Evolutionary conservation across 1,284 basidiomycete genomes (phyloP).

Genomic region (Ceratobasidium sp.): DNA sequence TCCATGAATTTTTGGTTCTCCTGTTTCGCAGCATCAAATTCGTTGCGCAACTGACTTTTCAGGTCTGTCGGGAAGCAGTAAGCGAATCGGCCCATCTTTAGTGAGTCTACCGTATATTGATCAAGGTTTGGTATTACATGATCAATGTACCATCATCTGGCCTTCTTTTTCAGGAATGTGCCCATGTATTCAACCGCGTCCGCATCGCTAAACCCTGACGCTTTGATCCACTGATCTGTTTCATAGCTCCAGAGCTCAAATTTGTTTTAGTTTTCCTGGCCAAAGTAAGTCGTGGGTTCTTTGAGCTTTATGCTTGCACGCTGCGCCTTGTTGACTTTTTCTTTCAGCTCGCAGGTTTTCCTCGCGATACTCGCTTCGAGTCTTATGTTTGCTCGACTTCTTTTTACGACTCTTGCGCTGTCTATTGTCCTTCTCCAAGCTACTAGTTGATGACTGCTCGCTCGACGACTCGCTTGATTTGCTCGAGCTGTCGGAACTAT

Average conservation of each 20-base stretch:
- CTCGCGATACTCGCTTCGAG: neutral
- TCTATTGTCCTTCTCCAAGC: neutral
- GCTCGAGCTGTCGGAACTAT: slow-evolving; percentile 3
- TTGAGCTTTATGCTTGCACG: neutral
- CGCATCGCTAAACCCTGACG: neutral
- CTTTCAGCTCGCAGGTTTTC: neutral
- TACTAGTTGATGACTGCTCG: neutral
- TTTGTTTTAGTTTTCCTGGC: slow-evolving; percentile 1
- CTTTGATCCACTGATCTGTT: slow-evolving; percentile 26
- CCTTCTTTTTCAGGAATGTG: slow-evolving; percentile 34
- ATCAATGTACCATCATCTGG: slow-evolving; percentile 24
- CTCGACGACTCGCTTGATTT: neutral
- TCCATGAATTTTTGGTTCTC: slow-evolving; percentile 47
- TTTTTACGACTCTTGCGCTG: neutral
- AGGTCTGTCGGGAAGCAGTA: slow-evolving; percentile 64
- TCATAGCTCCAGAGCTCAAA: slow-evolving; percentile 43
- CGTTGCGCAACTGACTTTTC: slow-evolving; percentile 50
- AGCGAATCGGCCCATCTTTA: slow-evolving; percentile 57
- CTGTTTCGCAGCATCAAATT: slow-evolving; percentile 51
- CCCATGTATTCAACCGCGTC: slow-evolving; percentile 13
- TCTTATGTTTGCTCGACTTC: neutral
- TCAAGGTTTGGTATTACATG: slow-evolving; percentile 13
- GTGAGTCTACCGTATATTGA: slow-evolving; percentile 7
- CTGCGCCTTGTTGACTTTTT: neutral
- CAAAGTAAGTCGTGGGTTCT: slow-evolving; percentile 21